Conservation (phyloP, 2,329 filamentous ascomycete genomes). For the Apiospora rasikravindrae region DNA sequence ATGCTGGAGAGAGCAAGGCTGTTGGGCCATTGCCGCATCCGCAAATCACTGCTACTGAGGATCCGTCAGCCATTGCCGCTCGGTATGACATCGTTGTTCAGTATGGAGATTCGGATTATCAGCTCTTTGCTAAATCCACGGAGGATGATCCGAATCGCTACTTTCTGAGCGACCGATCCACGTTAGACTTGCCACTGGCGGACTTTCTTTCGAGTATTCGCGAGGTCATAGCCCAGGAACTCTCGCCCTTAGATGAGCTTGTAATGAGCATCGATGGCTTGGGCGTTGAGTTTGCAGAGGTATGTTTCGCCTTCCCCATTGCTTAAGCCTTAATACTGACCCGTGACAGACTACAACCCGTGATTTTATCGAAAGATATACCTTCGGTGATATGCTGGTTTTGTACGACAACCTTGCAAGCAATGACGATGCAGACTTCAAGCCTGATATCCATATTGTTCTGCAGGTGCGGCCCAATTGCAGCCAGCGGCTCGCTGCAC, state of each 20-base stretch:
- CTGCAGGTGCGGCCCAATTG: conserved; percentile 40
- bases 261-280: conserved; percentile 40
- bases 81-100: conserved; percentile 37
- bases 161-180: conserved; percentile 38
- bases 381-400: conserved; percentile 37
- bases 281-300: conserved; percentile 41
- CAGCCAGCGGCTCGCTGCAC: conserved; percentile 37
- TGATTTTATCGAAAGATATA: conserved; percentile 37
- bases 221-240: conserved; percentile 38
- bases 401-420: conserved; percentile 39
- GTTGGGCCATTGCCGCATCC: neutral
- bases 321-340: neutral
- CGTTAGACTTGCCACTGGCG: conserved; percentile 32
- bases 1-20: neutral
- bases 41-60: conserved; percentile 12
- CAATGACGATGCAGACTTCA: conserved; percentile 34
- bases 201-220: conserved; percentile 38
- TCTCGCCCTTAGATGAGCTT: conserved; percentile 41
- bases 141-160: conserved; percentile 41
- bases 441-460: conserved; percentile 37
- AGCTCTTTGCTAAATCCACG: conserved; percentile 39
- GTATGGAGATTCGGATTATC: conserved; percentile 39
- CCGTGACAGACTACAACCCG: conserved; percentile 34
- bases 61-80: conserved; percentile 30
- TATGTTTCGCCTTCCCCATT: conserved; percentile 26